Conservation (phyloP, 163 green algal genomes). For the Coccomyxa subellipsoidea region DNA sequence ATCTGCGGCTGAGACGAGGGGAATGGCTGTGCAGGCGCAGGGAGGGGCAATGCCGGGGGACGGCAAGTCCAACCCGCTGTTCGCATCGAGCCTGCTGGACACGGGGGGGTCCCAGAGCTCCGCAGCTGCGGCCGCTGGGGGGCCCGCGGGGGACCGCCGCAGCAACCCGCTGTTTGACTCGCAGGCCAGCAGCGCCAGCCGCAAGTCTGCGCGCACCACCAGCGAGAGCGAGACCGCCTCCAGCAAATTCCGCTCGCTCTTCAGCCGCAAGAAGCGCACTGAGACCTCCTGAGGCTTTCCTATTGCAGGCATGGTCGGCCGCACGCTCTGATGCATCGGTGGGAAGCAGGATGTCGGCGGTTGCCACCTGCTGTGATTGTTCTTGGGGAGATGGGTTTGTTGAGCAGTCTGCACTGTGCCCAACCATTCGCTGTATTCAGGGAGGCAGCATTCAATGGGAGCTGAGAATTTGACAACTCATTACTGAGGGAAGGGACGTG, state of each 20-base stretch:
- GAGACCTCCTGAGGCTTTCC: neutral
- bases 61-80: slow-evolving; percentile 1
- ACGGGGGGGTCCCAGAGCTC: neutral
- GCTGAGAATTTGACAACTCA: too few relatives aligned
- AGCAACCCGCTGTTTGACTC: slow-evolving; percentile 4
- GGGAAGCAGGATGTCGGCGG: too few relatives aligned
- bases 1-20: too few relatives aligned
- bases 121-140: neutral
- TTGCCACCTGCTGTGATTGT: too few relatives aligned
- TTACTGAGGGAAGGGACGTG: too few relatives aligned
- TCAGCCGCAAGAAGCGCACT: neutral
- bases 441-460: too few relatives aligned
- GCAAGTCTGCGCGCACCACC: neutral
- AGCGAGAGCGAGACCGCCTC: neutral
- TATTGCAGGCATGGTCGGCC: too few relatives aligned
- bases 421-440: too few relatives aligned
- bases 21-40: neutral
- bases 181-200: neutral
- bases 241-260: neutral
- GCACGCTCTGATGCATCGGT: too few relatives aligned
- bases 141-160: neutral
- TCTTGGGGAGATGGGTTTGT: too few relatives aligned
- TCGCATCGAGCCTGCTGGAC: neutral
- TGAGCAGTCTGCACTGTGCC: too few relatives aligned
- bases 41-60: neutral